Evolutionary conservation across 2,329 filamentous ascomycete genomes (phyloP), one percentile per base, ranked within the genome.

Genomic region (Blumeriella jaapii): DNA sequence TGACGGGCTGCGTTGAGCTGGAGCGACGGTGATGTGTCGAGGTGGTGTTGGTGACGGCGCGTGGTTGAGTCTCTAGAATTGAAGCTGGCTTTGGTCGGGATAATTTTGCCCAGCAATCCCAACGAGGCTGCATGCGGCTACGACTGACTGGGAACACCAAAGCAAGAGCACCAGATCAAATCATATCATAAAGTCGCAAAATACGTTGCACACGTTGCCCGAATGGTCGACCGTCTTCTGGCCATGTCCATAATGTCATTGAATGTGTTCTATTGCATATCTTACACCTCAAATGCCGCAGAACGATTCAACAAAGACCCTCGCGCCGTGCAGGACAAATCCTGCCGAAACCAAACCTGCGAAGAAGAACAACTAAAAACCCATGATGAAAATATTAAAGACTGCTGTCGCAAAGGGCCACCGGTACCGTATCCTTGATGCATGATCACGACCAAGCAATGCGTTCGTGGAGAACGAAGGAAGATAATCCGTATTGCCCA

Each of bases 1-100:
- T 79, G 65, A 66, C 65, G 63, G 62, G 64, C 63, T 66, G 59
- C 56, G 48, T 49, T 41, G 47, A 44, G n/a, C n/a, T n/a, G n/a
- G n/a, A n/a, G 41, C 40, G 46, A 49, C 41, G 40, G 35, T 32
- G 31, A 33, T 39, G 42, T 42, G 43, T 48, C 46, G 42, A 39
- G 34, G 26, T 45, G 38, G 36, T 46, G 42, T 33, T 49, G 46
- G 35, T 44, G 37, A 39, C 31, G 34, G 16, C 34, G 41, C 37
- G 42, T 36, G 42, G 40, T 38, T 37, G 42, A 44, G 22, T 27
- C 28, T 32, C 39, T 43, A 39, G 34, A n/a, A n/a, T 35, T 36
- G 39, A 28, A 40, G 40, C 35, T 37, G 22, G 20, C 34, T n/a
- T n/a, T n/a, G n/a, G n/a, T n/a, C n/a, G n/a, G n/a, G n/a, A 44